Percentiles rank a stretch among this genome's conserved stretches.
phyloP scores from a whole-genome alignment of 2,329 filamentous ascomycete genomes.

The Aspergillus neoniger region DNA sequence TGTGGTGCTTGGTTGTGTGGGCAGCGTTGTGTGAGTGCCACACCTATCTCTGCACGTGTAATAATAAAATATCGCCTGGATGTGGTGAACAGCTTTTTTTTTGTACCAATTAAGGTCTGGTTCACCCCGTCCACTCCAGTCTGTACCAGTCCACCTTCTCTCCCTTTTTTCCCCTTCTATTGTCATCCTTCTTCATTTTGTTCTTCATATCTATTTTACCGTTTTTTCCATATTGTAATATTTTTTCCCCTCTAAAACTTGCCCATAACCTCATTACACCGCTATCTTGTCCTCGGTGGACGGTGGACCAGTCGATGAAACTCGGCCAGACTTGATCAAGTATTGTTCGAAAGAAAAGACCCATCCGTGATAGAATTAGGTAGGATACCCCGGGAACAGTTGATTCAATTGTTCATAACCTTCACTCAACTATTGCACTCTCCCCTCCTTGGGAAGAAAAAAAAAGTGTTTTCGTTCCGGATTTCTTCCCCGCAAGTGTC shows the following conservation, averaged over 20 bases:
- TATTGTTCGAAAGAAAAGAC: neutral
- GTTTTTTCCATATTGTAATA: constrained; percentile 9
- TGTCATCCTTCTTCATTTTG: constrained; percentile 17
- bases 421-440: neutral
- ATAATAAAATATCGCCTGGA: constrained; percentile 8
- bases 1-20: too few species aligned
- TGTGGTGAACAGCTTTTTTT: constrained; percentile 11
- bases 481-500: neutral
- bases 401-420: neutral
- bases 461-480: neutral
- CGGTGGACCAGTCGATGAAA: constrained; percentile 9
- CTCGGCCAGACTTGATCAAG: constrained; percentile 2
- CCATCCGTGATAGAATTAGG: constrained; percentile 7
- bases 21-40: neutral
- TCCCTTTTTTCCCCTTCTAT: constrained; percentile 7
- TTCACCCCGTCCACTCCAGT: neutral
- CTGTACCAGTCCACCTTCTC: constrained; percentile 14
- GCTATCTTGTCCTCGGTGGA: constrained; percentile 9
- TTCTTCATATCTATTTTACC: constrained; percentile 32
- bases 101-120: constrained; percentile 2
- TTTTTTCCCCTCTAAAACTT: constrained; percentile 9
- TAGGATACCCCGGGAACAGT: neutral
- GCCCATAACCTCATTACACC: constrained; percentile 12
- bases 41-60: constrained; percentile 13
- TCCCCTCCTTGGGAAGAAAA: neutral